phyloP scores from a whole-genome alignment of 768 basidiomycete genomes.

The Mycena amicta region DNA sequence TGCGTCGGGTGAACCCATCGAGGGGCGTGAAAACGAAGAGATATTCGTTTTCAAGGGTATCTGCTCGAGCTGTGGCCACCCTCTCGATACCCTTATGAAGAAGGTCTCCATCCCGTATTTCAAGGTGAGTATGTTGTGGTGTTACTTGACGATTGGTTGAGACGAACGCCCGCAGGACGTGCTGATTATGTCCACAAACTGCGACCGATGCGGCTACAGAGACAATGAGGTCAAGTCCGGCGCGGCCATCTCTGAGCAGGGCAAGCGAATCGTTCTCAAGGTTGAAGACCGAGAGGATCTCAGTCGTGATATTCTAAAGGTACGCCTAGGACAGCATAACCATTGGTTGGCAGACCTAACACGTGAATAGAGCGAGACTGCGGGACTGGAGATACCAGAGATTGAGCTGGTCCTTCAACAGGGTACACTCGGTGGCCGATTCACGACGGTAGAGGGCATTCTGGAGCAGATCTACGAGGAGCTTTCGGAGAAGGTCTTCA shows the following conservation, averaged over 20 bases:
- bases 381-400: slow-evolving; percentile 88
- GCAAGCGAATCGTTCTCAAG: slow-evolving; percentile 84
- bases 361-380: slow-evolving; percentile 81
- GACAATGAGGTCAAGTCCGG: slow-evolving; percentile 99
- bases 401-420: slow-evolving; percentile 90
- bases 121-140: slow-evolving; percentile 59
- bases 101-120: slow-evolving; percentile 96
- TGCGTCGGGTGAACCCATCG: slow-evolving; percentile 23
- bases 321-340: slow-evolving; percentile 31
- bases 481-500: slow-evolving; percentile 83
- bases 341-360: not conserved
- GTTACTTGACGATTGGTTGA: not conserved
- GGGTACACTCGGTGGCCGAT: slow-evolving; percentile 94
- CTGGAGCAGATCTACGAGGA: slow-evolving; percentile 95
- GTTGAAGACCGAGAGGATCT: slow-evolving; percentile 93
- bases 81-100: slow-evolving; percentile 90
- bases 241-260: slow-evolving; percentile 82
- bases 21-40: slow-evolving; percentile 66
- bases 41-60: slow-evolving; percentile 84
- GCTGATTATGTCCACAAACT: slow-evolving; percentile 98
- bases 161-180: slow-evolving; percentile 77
- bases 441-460: slow-evolving; percentile 96
- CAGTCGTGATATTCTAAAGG: slow-evolving; percentile 92
- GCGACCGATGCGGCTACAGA: slow-evolving; percentile 91
- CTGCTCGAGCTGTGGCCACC: slow-evolving; percentile 87